These are phyloP conservation scores for Populus simonii DNA, from an alignment of 345 rosid genomes.

Conservation along the genomic window DNA sequence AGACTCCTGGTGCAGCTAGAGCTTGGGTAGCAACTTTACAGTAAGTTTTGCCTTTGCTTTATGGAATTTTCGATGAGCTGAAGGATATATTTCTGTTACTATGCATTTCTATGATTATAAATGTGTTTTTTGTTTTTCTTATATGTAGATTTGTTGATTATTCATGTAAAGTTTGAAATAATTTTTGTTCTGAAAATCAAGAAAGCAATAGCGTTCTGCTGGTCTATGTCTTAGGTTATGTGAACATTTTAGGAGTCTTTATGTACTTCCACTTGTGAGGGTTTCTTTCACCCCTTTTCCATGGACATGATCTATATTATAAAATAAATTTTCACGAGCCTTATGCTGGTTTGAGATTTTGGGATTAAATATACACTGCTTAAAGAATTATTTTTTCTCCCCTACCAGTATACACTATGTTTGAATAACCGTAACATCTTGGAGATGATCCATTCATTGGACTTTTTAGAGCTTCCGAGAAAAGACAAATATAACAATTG, in stretches of 20 bases:
- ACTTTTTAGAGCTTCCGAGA: not conserved
- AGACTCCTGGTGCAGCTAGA: slow-evolving; percentile 95
- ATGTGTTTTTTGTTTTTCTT: not conserved
- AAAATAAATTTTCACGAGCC: not conserved
- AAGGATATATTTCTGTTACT: not conserved
- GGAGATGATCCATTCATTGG: not conserved
- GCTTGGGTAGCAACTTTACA: slow-evolving; percentile 96
- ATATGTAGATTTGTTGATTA: not conserved
- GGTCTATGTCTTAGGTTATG: not conserved
- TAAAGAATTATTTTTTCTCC: not conserved
- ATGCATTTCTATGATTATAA: not conserved
- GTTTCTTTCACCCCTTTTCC: not conserved
- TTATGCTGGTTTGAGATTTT: not conserved
- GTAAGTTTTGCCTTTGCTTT: slow-evolving; percentile 48
- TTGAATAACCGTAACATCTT: not conserved
- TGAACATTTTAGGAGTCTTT: not conserved
- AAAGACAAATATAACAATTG: not conserved
- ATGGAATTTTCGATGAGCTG: not conserved
- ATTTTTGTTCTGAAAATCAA: not conserved
- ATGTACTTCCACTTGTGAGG: not conserved
- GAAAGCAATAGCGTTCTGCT: not conserved
- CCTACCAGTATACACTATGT: not conserved
- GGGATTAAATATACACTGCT: not conserved
- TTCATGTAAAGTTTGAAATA: not conserved
- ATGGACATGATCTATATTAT: not conserved